Evolutionary conservation across 768 basidiomycete species (phyloP).

Genomic region (Mycena vitilis): DNA sequence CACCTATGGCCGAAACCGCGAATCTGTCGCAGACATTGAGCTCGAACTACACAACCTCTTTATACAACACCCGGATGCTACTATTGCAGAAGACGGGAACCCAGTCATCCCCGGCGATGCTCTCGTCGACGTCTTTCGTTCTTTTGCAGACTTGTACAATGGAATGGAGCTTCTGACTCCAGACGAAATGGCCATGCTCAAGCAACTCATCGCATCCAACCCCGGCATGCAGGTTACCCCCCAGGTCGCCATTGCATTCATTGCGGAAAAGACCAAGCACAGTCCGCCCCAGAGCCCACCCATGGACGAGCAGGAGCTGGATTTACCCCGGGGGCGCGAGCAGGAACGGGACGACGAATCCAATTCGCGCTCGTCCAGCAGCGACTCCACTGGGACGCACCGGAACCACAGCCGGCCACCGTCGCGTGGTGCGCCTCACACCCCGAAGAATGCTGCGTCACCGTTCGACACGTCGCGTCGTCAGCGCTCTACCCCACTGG

Average conservation of each 20-base stretch:
- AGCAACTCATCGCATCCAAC: conserved; percentile 64
- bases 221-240: conserved; percentile 79
- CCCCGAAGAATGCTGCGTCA: conserved; percentile 69
- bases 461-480: conserved; percentile 84
- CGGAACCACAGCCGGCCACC: conserved; percentile 61
- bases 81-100: conserved; percentile 67
- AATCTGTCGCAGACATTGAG: conserved; percentile 79
- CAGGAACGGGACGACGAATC: conserved; percentile 32
- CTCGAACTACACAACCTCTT: conserved; percentile 77
- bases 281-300: conserved; percentile 56
- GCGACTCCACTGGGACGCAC: conserved; percentile 60
- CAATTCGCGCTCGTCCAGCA: conserved; percentile 69
- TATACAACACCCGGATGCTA: conserved; percentile 69
- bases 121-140: conserved; percentile 76
- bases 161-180: conserved; percentile 72
- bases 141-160: conserved; percentile 69
- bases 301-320: conserved; percentile 52
- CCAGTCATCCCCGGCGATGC: conserved; percentile 76
- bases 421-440: conserved; percentile 62
- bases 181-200: conserved; percentile 72
- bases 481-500: conserved; percentile 79
- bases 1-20: conserved; percentile 71
- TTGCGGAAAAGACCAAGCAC: conserved; percentile 69
- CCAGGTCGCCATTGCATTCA: conserved; percentile 68
- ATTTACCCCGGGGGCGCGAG: conserved; percentile 46